A percentile compares a stretch with the other conserved stretches of the same genome.
These are phyloP conservation scores for Artemisia tridentata DNA, from an alignment of 129 eudicot genomes.

Conservation along the genomic window DNA sequence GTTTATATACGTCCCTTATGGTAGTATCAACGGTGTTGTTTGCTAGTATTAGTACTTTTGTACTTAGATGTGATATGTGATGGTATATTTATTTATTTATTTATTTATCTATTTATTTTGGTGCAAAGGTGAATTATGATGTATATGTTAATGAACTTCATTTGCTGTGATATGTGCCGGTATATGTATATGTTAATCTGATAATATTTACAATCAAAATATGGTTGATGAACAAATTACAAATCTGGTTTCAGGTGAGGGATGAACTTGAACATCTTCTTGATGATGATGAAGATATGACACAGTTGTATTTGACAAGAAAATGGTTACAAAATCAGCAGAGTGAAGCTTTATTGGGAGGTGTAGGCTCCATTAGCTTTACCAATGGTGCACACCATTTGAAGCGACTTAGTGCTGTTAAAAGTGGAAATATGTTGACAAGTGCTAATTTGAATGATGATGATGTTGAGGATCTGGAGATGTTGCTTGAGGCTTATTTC, in stretches of 20 bases:
- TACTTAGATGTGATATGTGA: too few relatives aligned
- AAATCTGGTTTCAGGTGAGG: constrained; percentile 57
- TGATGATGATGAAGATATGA: constrained; percentile 96
- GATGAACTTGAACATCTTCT: constrained; percentile 97
- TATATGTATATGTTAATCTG: too few relatives aligned
- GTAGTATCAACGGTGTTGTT: too few relatives aligned
- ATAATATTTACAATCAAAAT: neutral
- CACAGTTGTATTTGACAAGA: constrained; percentile 74
- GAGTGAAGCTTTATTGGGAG: constrained; percentile 46
- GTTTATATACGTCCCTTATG: too few relatives aligned
- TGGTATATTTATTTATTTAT: too few relatives aligned
- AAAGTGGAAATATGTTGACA: constrained; percentile 67
- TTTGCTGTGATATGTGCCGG: too few relatives aligned
- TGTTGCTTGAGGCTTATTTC: constrained; percentile 97
- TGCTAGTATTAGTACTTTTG: too few relatives aligned
- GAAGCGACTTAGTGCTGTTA: constrained; percentile 54
- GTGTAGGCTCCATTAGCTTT: constrained; percentile 51
- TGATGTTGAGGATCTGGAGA: constrained; percentile 93
- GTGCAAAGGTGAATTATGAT: too few relatives aligned
- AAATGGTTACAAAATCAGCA: constrained; percentile 78
- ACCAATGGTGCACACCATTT: constrained; percentile 47
- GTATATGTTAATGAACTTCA: too few relatives aligned
- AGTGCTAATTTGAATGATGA: constrained; percentile 55
- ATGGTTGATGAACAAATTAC: constrained; percentile 2
- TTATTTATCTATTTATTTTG: too few relatives aligned